Percentiles rank a stretch among this genome's conserved stretches.
These are phyloP conservation scores for Anthoceros angustus DNA, from an alignment of 225 moss, liverwort and hornwort genomes.

Conservation along the genomic window DNA sequence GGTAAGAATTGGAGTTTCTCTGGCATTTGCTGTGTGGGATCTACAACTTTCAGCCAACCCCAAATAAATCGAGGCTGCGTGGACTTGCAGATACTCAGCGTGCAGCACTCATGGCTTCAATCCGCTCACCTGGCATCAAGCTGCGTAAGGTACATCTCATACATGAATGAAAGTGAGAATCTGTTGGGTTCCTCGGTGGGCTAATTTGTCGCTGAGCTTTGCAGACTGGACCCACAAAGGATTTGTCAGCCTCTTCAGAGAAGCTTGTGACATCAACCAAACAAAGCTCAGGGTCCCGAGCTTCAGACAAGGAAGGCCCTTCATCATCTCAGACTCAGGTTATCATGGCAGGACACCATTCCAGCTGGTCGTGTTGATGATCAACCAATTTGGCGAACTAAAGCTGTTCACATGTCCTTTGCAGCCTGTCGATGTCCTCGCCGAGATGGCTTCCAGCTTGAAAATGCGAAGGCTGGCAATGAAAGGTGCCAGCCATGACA, in stretches of 20 bases:
- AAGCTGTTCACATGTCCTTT: not conserved
- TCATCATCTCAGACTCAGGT: not conserved
- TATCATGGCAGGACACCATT: no score
- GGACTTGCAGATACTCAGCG: not conserved
- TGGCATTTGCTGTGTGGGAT: not conserved
- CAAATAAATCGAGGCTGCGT: not conserved
- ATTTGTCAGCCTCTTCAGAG: not conserved
- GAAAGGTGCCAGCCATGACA: slow-evolving; percentile 56
- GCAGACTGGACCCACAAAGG: not conserved
- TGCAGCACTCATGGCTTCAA: not conserved
- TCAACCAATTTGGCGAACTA: no score
- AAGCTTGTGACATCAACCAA: not conserved
- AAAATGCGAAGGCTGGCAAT: slow-evolving; percentile 86
- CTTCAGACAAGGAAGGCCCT: not conserved
- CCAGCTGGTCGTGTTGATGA: no score
- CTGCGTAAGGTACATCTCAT: not conserved
- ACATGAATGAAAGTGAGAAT: not conserved
- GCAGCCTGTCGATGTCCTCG: slow-evolving; percentile 74
- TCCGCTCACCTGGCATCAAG: not conserved
- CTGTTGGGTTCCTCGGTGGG: not conserved
- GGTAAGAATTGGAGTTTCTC: not conserved
- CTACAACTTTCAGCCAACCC: not conserved
- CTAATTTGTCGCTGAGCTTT: not conserved
- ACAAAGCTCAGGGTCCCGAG: not conserved
- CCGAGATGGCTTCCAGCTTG: slow-evolving; percentile 82